phyloP scores from a whole-genome alignment of 148 eudicot genomes.

The Rhododendron mucronatum region DNA sequence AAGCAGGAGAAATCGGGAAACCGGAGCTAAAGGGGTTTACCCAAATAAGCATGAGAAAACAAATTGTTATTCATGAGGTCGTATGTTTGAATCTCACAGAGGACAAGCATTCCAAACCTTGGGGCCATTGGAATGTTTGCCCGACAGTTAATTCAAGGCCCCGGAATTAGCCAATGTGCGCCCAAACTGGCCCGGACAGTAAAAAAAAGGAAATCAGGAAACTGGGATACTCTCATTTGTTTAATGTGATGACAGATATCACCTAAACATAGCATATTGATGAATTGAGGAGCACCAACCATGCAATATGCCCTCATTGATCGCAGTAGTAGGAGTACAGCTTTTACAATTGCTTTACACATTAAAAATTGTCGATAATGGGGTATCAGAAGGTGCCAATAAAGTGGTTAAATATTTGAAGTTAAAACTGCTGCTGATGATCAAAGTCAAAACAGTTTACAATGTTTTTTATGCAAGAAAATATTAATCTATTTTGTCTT shows the following conservation, averaged over 20 bases:
- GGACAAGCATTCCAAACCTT: too few relatives aligned
- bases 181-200: too few relatives aligned
- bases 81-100: too few relatives aligned
- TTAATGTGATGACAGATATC: neutral
- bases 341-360: neutral
- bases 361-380: neutral
- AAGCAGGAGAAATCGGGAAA: neutral
- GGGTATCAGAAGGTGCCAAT: neutral
- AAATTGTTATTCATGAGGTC: too few relatives aligned
- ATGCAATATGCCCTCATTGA: neutral
- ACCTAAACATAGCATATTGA: neutral
- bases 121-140: neutral
- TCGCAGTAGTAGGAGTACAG: neutral
- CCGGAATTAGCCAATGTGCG: neutral
- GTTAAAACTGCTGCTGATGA: neutral
- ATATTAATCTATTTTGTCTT: neutral
- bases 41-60: too few relatives aligned
- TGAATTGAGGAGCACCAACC: neutral
- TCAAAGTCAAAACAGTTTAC: neutral
- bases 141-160: too few relatives aligned
- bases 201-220: neutral
- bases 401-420: neutral
- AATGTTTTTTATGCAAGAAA: neutral
- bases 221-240: neutral
- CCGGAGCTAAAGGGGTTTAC: too few relatives aligned